A percentile compares a stretch with the other conserved stretches of the same genome.
These are phyloP conservation scores for Astrothelium subdiscretum DNA, from an alignment of 495 filamentous ascomycete genomes.

Conservation along the genomic window DNA sequence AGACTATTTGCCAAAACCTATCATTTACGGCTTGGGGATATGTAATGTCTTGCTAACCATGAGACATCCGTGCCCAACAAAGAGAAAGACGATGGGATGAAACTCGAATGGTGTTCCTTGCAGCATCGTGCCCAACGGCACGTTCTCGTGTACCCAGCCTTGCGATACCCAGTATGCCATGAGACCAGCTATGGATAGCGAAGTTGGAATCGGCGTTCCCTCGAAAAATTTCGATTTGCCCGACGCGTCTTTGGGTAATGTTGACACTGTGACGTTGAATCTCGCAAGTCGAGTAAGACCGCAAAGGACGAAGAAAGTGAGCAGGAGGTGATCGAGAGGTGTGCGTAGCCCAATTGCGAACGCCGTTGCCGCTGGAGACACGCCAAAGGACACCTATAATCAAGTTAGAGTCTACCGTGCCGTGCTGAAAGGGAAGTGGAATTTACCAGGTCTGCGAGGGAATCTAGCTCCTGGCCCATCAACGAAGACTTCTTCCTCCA, in stretches of 20 bases:
- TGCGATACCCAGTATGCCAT: slow-evolving; percentile 85
- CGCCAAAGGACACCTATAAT: slow-evolving; percentile 82
- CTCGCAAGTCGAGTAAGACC: slow-evolving; percentile 87
- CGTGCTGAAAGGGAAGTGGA: background rate
- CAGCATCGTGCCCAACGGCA: slow-evolving; percentile 58
- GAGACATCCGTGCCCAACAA: slow-evolving; percentile 71
- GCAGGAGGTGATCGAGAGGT: slow-evolving; percentile 68
- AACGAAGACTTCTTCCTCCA: slow-evolving; percentile 92
- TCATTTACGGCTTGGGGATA: slow-evolving; percentile 76
- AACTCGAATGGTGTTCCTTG: slow-evolving; percentile 64
- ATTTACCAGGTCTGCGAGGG: slow-evolving; percentile 84
- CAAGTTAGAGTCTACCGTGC: background rate
- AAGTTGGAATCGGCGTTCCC: slow-evolving; percentile 90
- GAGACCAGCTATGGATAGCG: slow-evolving; percentile 59
- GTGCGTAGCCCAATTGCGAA: slow-evolving; percentile 88
- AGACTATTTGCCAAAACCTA: too few species aligned
- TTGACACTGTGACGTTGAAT: slow-evolving; percentile 89
- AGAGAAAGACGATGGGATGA: slow-evolving; percentile 74
- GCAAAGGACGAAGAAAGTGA: slow-evolving; percentile 88
- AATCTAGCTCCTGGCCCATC: slow-evolving; percentile 97
- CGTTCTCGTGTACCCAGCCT: slow-evolving; percentile 63
- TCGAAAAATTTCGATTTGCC: slow-evolving; percentile 94
- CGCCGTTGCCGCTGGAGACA: slow-evolving; percentile 73
- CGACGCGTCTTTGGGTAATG: slow-evolving; percentile 76
- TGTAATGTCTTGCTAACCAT: slow-evolving; percentile 94